Conservation (phyloP, 108 stramenopile species). For the Pseudonitzschia multistriata region DNA sequence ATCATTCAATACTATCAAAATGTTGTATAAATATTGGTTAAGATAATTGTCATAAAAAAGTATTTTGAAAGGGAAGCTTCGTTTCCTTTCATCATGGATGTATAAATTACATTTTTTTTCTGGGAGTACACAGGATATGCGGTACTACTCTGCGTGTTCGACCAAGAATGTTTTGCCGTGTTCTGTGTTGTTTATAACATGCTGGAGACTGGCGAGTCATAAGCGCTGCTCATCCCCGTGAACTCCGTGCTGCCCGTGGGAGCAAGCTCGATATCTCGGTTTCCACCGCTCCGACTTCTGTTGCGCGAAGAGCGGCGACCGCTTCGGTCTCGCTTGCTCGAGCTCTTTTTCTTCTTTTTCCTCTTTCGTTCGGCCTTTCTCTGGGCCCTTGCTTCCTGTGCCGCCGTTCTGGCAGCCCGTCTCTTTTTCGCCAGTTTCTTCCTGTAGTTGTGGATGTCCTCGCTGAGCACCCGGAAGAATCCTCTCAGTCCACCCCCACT, state of each 20-base stretch:
- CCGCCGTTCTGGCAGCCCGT: conserved; percentile 8
- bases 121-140: too few relatives aligned
- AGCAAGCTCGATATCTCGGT: conserved; percentile 8
- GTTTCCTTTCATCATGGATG: too few relatives aligned
- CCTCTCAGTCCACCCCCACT: conserved; percentile 25
- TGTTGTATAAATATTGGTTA: too few relatives aligned
- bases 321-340: not conserved
- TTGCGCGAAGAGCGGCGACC: conserved; percentile 2
- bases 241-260: conserved; percentile 6
- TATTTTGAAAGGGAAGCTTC: too few relatives aligned
- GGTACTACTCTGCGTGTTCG: too few relatives aligned
- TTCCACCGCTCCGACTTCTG: not conserved
- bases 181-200: conserved; percentile 2
- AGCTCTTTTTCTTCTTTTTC: conserved; percentile 15
- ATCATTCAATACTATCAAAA: too few relatives aligned
- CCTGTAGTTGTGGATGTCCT: conserved; percentile 16
- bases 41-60: too few relatives aligned
- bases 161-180: too few relatives aligned
- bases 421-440: conserved; percentile 14
- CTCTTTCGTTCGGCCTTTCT: not conserved
- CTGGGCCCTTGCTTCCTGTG: conserved; percentile 1
- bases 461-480: conserved; percentile 13
- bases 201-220: conserved; percentile 13
- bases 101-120: too few relatives aligned
- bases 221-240: not conserved